Conservation (phyloP, 257 asterid genomes). For the Scutellaria baicalensis region DNA sequence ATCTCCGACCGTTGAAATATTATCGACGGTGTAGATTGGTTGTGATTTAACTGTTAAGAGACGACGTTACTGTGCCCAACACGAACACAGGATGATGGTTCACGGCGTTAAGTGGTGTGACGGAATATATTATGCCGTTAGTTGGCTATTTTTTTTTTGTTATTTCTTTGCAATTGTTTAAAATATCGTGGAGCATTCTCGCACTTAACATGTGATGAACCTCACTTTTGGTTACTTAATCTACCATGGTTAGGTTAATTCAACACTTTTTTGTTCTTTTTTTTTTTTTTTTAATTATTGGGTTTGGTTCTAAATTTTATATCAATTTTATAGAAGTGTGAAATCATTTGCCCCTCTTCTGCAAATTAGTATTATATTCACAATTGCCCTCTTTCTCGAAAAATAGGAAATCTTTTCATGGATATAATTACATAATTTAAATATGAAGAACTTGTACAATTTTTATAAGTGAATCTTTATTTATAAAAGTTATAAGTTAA, state of each 20-base stretch:
- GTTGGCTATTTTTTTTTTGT: not conserved
- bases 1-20: constrained; percentile 29
- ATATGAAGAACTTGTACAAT: too few relatives aligned
- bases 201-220: constrained; percentile 22
- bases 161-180: constrained; percentile 17
- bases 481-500: too few relatives aligned
- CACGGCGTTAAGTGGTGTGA: constrained; percentile 26
- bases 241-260: constrained; percentile 15
- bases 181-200: constrained; percentile 27
- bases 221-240: constrained; percentile 13
- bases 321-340: too few relatives aligned
- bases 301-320: not conserved
- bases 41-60: constrained; percentile 19
- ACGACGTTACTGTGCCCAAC: constrained; percentile 26
- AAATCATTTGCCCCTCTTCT: too few relatives aligned
- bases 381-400: too few relatives aligned
- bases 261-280: not conserved
- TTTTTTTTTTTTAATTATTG: not conserved
- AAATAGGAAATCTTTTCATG: too few relatives aligned
- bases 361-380: too few relatives aligned
- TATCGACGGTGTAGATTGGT: constrained; percentile 27
- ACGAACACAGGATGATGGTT: constrained; percentile 5
- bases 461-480: too few relatives aligned
- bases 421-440: too few relatives aligned
- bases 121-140: constrained; percentile 40